Evolutionary conservation across 2,329 filamentous ascomycete species (phyloP), one percentile per base, ranked within the genome.

Genomic region (Gliomastix tumulicola): DNA sequence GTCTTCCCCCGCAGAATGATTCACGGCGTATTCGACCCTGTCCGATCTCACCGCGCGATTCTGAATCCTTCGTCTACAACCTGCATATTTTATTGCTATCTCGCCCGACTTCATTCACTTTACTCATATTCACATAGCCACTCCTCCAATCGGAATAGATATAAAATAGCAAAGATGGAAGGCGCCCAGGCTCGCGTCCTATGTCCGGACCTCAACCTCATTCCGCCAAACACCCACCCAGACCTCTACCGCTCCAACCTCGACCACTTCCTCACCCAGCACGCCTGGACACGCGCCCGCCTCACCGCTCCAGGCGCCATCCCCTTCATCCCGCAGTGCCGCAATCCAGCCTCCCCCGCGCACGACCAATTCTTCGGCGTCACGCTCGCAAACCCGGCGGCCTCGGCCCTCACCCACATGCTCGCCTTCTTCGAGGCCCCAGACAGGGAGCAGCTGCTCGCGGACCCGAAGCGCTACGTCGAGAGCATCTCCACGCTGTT

Each of bases 361-460:
- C 53, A 56, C 38, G 58, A 63, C 30, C 59, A 60, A 20, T 46
- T 63, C 39, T 50, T 64, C 37, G 54, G 54, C 25, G 40, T 41
- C 12, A 57, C 56, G 2, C 52, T 65, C 13, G n/a, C n/a, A n/a
- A n/a, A n/a, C n/a, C 48, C 51, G 13, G 46, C 43, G 7, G 25
- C 38, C 5, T 50, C 49, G 21, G 51, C 47, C 2, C 34, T 65
- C 5, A 40, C 40, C 1, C 53, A 63, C 39, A 54, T 63, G 34
- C 52, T 65, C 8, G 53, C 50, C 41, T 50, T 57, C 44, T 55
- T 64, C 40, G 17, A 20, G 23, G 7, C 16, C 10, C n/a, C n/a
- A n/a, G n/a, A n/a, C n/a, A 21, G 21, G 10, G 23, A 21, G 10
- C 18, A 17, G 3, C 8, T 25, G 5, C 13, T 37, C 8, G 17